Evolutionary conservation across 371 early-diverging fungal species (phyloP).

Genomic region (Thermomucor indicae-seudaticae): DNA sequence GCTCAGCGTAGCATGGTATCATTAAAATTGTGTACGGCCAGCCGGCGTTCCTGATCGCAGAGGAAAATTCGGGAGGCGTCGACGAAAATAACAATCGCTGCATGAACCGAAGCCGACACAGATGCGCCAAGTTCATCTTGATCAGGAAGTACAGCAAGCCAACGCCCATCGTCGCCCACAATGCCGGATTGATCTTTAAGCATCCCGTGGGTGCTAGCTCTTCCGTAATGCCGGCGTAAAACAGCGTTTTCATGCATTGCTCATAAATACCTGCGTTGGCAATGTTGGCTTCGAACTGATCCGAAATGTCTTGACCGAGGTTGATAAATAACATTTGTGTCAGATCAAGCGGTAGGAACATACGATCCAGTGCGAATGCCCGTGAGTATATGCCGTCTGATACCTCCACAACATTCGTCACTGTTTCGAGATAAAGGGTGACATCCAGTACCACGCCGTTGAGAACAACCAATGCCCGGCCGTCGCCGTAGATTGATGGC

Average conservation of each 20-base stretch:
- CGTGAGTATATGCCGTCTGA: conserved; percentile 31
- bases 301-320: conserved; percentile 38
- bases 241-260: conserved; percentile 27
- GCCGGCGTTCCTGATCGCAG: not conserved
- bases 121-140: conserved; percentile 40
- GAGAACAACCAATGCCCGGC: conserved; percentile 32
- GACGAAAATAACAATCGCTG: conserved; percentile 29
- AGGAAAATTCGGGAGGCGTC: conserved; percentile 12
- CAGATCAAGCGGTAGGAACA: conserved; percentile 39
- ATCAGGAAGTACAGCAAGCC: conserved; percentile 33
- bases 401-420: conserved; percentile 28
- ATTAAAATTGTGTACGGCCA: conserved; percentile 37
- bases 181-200: conserved; percentile 33
- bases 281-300: conserved; percentile 29
- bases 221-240: conserved; percentile 26
- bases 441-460: conserved; percentile 40
- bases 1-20: conserved; percentile 43
- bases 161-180: conserved; percentile 46
- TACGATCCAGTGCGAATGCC: conserved; percentile 33
- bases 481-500: conserved; percentile 15
- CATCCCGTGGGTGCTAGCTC: conserved; percentile 25
- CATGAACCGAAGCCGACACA: conserved; percentile 31
- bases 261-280: conserved; percentile 20
- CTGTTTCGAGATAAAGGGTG: conserved; percentile 30
- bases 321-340: conserved; percentile 34